Percentiles rank a stretch among this genome's conserved stretches.
These are phyloP conservation scores for Talaromyces sp. DNA, from an alignment of 2,329 filamentous ascomycete species.

Conservation along the genomic window DNA sequence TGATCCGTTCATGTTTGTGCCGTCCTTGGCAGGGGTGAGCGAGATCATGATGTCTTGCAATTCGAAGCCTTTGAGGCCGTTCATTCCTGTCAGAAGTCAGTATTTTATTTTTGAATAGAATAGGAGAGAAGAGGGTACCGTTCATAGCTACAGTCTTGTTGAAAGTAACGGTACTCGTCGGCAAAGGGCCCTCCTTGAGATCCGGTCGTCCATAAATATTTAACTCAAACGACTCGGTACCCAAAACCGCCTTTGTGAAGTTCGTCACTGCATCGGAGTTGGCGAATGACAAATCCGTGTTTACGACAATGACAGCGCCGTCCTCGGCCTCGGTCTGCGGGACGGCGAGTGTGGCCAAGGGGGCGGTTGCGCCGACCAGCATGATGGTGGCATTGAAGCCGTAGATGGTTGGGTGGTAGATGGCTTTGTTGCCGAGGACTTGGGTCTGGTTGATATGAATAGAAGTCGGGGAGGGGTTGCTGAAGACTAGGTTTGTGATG, in stretches of 20 bases:
- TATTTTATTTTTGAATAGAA: background rate
- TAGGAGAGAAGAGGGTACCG: slow-evolving; percentile 38
- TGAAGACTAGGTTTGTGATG: slow-evolving; percentile 51
- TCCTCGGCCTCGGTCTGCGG: slow-evolving; percentile 45
- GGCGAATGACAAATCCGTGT: slow-evolving; percentile 45
- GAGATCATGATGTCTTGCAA: slow-evolving; percentile 50
- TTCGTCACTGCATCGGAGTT: slow-evolving; percentile 44
- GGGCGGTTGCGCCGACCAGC: slow-evolving; percentile 39
- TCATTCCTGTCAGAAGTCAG: slow-evolving; percentile 47
- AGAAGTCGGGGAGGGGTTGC: slow-evolving; percentile 48
- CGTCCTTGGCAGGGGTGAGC: slow-evolving; percentile 37
- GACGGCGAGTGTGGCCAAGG: slow-evolving; percentile 47
- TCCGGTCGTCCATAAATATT: slow-evolving; percentile 52
- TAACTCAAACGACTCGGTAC: slow-evolving; percentile 49
- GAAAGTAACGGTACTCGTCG: slow-evolving; percentile 51
- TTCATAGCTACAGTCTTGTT: slow-evolving; percentile 57
- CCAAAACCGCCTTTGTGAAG: slow-evolving; percentile 50
- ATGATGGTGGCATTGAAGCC: slow-evolving; percentile 53
- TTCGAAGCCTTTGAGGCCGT: slow-evolving; percentile 53
- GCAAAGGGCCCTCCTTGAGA: slow-evolving; percentile 51
- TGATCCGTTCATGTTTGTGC: slow-evolving; percentile 54
- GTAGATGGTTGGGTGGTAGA: slow-evolving; percentile 54
- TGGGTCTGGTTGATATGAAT: slow-evolving; percentile 50
- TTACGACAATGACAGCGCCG: slow-evolving; percentile 41
- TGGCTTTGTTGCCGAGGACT: slow-evolving; percentile 47